Base-by-base conservation (phyloP, 192 early-diverging fungal genomes). In the Umbelopsis vinacea region DNA sequence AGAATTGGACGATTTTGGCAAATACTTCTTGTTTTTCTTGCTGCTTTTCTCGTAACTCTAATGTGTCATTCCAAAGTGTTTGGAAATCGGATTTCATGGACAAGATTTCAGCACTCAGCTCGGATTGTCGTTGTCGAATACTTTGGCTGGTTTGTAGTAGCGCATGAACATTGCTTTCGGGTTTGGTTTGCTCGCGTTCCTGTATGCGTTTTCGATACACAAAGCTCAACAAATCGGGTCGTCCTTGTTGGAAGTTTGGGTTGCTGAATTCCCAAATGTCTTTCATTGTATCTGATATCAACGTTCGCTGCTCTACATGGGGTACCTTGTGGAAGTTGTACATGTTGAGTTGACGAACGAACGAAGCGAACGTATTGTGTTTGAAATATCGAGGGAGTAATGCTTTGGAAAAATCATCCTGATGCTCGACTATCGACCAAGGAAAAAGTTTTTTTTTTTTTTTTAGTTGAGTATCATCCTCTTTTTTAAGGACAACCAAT, bases 251-350 rank as follows among this genome's bases (percentile, higher is more conserved):
- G 71, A 98, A 98, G 73, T 96, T 88, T 1, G 86, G 86, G 73
- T 98, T 94, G 67, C 82, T 86, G 77, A 98, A 98, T 80, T 97
- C 94, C 91, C 90, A 94, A 66, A 86, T 83, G 74, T 97, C 96
- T 0, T 92, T 86, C 22, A 83, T 84, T 2, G 87, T 85, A 37
- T 92, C 91, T 2, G 91, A 78, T 7, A 88, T 83, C 33, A 97
- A 83, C 4, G 92, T 92, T 40, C 96, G 95, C 47, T 94, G 91
- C 67, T 94, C 91, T 10, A 96, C 71, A 78, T 96, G 92, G 14
- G 94, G 95, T 15, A 96, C 88, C 68, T 98, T 98, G 83, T 95
- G 95, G 72, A 98, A 98, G 14, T 94, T 96, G 74, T 98, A 96
- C 91, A 95, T 90, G 79, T 96, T 96, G 17, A 95, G 87, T 76